Conservation (phyloP, 2,329 filamentous ascomycete species). For the Alternaria gansuensis region DNA sequence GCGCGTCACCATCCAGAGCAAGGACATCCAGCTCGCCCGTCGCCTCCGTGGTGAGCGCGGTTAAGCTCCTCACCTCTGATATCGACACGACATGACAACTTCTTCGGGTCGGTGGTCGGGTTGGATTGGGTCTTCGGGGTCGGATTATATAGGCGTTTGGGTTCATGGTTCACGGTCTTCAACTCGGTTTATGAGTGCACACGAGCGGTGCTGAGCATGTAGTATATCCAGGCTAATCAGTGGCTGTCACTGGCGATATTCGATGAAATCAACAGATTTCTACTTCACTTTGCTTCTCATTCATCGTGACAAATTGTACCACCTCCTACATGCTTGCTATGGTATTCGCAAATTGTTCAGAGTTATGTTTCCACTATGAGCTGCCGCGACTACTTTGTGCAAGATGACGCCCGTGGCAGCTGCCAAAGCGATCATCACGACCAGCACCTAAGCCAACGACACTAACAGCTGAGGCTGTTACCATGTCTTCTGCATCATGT, state of each 20-base stretch:
- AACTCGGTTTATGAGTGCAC: constrained; percentile 50
- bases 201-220: constrained; percentile 50
- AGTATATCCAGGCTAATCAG: constrained; percentile 52
- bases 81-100: constrained; percentile 38
- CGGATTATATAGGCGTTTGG: constrained; percentile 49
- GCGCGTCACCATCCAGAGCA: constrained; percentile 94
- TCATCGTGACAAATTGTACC: constrained; percentile 12
- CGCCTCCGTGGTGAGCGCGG: constrained; percentile 65
- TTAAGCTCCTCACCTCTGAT: constrained; percentile 50
- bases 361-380: too few relatives aligned
- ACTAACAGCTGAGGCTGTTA: background rate
- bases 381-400: too few relatives aligned
- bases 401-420: background rate
- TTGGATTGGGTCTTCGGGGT: constrained; percentile 33
- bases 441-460: background rate
- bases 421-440: background rate
- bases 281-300: constrained; percentile 26
- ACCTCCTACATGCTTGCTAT: background rate
- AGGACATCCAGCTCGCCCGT: constrained; percentile 91
- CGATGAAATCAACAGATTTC: constrained; percentile 46
- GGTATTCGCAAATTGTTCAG: too few relatives aligned
- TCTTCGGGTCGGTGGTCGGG: constrained; percentile 34
- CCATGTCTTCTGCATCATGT: background rate
- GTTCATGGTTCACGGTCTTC: constrained; percentile 50
- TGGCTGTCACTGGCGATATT: constrained; percentile 49